phyloP scores from a whole-genome alignment of 495 filamentous ascomycete species.

The Pseudevernia furfuracea region DNA sequence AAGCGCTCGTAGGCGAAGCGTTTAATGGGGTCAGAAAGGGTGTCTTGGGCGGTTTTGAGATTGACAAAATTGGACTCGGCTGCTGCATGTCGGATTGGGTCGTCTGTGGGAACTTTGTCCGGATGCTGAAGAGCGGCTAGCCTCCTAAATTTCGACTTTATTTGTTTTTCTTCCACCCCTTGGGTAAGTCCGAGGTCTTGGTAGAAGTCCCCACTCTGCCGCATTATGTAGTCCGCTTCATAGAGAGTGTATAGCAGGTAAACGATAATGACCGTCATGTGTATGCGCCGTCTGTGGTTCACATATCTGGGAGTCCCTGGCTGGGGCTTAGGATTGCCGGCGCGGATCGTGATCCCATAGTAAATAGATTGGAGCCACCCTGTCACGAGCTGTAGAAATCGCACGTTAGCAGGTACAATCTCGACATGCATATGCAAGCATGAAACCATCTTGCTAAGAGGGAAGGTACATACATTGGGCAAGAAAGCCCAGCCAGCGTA shows the following conservation, averaged over 20 bases:
- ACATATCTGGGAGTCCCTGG: conserved; percentile 61
- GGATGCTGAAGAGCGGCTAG: conserved; percentile 82
- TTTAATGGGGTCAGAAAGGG: conserved; percentile 66
- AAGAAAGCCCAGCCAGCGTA: conserved; percentile 75
- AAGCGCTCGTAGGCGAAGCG: conserved; percentile 93
- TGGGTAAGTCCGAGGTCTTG: conserved; percentile 59
- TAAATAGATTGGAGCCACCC: conserved; percentile 71
- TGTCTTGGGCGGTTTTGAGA: conserved; percentile 77
- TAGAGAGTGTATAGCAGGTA: conserved; percentile 94
- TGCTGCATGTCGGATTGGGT: conserved; percentile 24
- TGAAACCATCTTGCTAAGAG: background rate
- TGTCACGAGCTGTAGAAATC: conserved; percentile 56
- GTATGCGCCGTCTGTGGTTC: conserved; percentile 70
- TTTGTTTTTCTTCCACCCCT: conserved; percentile 59
- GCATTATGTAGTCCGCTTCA: conserved; percentile 78
- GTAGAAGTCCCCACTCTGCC: conserved; percentile 67
- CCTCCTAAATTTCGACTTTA: conserved; percentile 80
- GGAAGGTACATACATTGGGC: conserved; percentile 41
- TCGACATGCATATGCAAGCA: background rate
- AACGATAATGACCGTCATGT: conserved; percentile 66
- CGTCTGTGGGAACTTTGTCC: conserved; percentile 60
- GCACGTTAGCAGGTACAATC: conserved; percentile 1
- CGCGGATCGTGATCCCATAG: conserved; percentile 85
- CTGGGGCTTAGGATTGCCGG: conserved; percentile 72
- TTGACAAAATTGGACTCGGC: conserved; percentile 66